Evolutionary conservation across 176 grass and related monocot species (phyloP), one percentile per base, ranked within the genome.

Genomic region (Miscanthus lutarioriparius): DNA sequence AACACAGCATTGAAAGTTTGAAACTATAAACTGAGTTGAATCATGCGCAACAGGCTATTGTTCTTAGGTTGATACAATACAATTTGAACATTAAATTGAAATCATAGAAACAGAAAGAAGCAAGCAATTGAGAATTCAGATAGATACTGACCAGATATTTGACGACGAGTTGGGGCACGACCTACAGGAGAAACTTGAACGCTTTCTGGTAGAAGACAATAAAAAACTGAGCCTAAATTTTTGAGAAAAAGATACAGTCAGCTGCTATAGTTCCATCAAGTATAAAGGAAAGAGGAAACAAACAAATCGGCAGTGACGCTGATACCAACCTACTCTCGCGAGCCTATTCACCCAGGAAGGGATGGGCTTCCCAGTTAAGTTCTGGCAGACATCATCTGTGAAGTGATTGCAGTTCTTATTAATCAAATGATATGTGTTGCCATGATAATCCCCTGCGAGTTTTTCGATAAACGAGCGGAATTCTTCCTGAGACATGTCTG

Each of bases 391-490:
- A 88, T 98, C 96, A 82, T 98, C 89, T 6, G 92, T 91, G 41
- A 98, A 98, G 81, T 98, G 96, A 79, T 98, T 98, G 89, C 96
- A 98, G 67, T 98, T 98, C 93, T 98, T 98, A 72, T 82, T 79
- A 78, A 98, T 93, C 77, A 98, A 87, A 89, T 98, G 85, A 2
- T 98, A 98, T 40, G 93, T 87, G 75, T 98, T 92, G 19, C 96
- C 96, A 87, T 95, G 85, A 65, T 98, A 98, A 37, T 98, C 93
- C 33, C 41, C 85, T 17, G 96, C 87, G 67, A 95, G 91, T 75
- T 88, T 84, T 86, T 93, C 91, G 81, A 98, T 90, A 75, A 98
- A 95, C 41, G 75, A 84, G 77, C 87, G 93, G 35, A 95, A 92
- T 75, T 98, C 91, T 90, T 91, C 81, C 15, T 25, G 89, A 45